phyloP scores from a whole-genome alignment of 192 early-diverging fungal genomes.

The Gonapodya prolifera region DNA sequence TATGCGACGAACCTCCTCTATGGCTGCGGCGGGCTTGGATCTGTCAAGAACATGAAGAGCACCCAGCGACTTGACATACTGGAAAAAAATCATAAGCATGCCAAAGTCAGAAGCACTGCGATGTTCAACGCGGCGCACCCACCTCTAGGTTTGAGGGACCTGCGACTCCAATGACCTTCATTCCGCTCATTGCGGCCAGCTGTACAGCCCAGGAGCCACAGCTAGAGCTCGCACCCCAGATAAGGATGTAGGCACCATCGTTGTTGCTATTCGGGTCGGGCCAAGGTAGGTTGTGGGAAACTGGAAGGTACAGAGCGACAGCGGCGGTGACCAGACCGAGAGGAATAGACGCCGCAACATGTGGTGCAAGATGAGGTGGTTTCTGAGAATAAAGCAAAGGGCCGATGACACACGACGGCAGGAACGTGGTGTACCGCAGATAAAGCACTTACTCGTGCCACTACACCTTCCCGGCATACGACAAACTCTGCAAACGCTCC shows the following conservation, averaged over 20 bases:
- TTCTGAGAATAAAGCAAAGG: not conserved
- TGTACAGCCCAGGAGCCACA: not conserved
- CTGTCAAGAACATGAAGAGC: not conserved
- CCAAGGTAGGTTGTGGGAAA: not conserved
- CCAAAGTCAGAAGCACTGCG: no score
- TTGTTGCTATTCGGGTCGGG: not conserved
- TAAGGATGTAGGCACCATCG: not conserved
- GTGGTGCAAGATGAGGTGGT: not conserved
- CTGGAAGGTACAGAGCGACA: not conserved
- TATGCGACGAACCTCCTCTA: not conserved
- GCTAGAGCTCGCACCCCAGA: not conserved
- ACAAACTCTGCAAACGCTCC: not conserved
- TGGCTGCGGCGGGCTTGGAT: not conserved
- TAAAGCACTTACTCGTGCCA: not conserved
- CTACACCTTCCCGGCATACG: not conserved
- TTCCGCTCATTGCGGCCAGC: not conserved
- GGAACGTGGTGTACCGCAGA: not conserved
- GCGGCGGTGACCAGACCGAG: conserved; percentile 6
- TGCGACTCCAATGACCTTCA: not conserved
- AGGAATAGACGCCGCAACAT: not conserved
- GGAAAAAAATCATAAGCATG: no score
- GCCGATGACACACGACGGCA: no score
- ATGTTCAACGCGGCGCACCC: not conserved
- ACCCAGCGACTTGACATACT: not conserved
- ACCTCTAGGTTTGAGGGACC: not conserved